Conservation (phyloP, 2,329 filamentous ascomycete genomes). For the Aspergillus aculeatinus region DNA sequence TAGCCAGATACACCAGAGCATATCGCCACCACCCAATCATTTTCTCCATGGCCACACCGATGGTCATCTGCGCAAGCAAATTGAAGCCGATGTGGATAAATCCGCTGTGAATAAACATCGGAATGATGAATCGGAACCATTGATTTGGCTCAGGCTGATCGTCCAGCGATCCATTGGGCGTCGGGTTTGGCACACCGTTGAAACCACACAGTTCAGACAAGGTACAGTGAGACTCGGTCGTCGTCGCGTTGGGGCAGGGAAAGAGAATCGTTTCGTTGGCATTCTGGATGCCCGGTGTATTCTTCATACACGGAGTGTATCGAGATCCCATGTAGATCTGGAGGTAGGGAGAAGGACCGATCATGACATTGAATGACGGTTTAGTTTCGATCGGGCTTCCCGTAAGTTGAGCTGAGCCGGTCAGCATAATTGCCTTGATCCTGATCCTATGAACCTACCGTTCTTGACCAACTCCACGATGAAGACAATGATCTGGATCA, state of each 20-base stretch:
- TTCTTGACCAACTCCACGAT: constrained; percentile 84
- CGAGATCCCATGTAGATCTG: constrained; percentile 97
- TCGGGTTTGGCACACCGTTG: constrained; percentile 68
- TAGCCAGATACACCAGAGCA: constrained; percentile 81
- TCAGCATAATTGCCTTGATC: constrained; percentile 10
- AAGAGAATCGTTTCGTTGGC: constrained; percentile 49
- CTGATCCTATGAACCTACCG: constrained; percentile 53
- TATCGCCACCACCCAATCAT: constrained; percentile 87
- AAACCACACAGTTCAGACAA: constrained; percentile 84
- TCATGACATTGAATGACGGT: constrained; percentile 93
- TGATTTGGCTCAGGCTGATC: constrained; percentile 73
- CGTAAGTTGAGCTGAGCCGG: constrained; percentile 64
- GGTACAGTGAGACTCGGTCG: constrained; percentile 61
- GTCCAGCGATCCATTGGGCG: constrained; percentile 49
- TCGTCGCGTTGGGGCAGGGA: constrained; percentile 79
- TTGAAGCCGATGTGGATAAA: constrained; percentile 96
- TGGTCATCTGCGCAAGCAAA: constrained; percentile 82
- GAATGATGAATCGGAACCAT: constrained; percentile 94
- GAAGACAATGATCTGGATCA: constrained; percentile 79
- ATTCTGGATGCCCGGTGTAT: constrained; percentile 48
- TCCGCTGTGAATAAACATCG: constrained; percentile 93
- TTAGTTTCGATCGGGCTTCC: constrained; percentile 68
- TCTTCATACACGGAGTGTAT: constrained; percentile 93
- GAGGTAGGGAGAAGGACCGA: constrained; percentile 85
- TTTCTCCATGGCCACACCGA: constrained; percentile 89